Evolutionary conservation across 805 yeast species (phyloP), one percentile per base, ranked within the genome.

Genomic region (Yarrowia deformans): DNA sequence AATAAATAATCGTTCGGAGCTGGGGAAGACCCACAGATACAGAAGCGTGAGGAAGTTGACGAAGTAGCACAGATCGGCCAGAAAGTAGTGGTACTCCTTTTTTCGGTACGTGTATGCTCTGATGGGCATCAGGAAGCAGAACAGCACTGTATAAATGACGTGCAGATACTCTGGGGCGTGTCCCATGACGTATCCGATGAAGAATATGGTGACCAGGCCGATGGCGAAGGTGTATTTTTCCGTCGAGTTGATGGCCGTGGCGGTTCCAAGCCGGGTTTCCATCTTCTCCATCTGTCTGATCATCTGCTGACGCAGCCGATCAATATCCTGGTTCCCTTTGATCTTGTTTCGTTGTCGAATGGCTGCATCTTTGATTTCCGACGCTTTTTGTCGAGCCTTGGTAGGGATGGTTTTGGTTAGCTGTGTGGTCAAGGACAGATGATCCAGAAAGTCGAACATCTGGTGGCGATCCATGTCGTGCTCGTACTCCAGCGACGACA

Each of bases 21-120:
- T 75, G 0, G 99, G 98, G 71, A 88, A 87, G 6, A 87, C 81
- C 98, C 98, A 94, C 40, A 94, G 83, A 75, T 86, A 94, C 0
- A 87, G 72, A 73, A 93, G 74, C 61, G 90, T 79, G 70, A 94
- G 79, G 13, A 86, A 73, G 75, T 94, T 95, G 55, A 90, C 98
- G 77, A 89, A 95, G 78, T 94, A 94, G 79, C 99, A 94, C 72
- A 94, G 82, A 78, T 94, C 98, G 0, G 97, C 98, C 75, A 95
- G 81, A 77, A 88, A 94, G 78, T 90, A 94, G 71, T 93, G 97
- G 79, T 84, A 91, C 9, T 91, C 85, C 64, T 82, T 84, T 77
- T 90, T 90, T 80, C 88, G 90, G 79, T 91, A 94, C 0, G 95
- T 87, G 79, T 92, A 88, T 74, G 89, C 84, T 69, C 99, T 81